Percentiles rank a stretch among this genome's conserved stretches.
These are phyloP conservation scores for Calonectria pteridis DNA, from an alignment of 2,329 filamentous ascomycete genomes.

Conservation along the genomic window DNA sequence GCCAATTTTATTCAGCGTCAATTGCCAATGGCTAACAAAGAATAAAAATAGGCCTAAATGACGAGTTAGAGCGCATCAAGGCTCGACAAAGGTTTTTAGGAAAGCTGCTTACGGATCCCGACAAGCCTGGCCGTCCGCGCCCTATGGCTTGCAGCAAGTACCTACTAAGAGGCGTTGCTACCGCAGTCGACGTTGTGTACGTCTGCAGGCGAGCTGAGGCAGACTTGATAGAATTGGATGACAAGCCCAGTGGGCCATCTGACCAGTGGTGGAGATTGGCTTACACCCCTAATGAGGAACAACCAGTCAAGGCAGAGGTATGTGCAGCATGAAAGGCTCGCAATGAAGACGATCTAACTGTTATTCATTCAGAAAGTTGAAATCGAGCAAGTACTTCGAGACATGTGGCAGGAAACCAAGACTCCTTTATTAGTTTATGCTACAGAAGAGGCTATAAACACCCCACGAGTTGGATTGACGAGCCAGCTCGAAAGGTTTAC, in stretches of 20 bases:
- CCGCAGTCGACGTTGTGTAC: conserved; percentile 61
- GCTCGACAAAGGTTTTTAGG: conserved; percentile 55
- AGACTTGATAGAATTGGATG: conserved; percentile 58
- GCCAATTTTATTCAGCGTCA: background rate
- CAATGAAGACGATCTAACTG: conserved; percentile 26
- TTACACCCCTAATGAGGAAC: conserved; percentile 53
- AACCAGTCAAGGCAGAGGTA: conserved; percentile 65
- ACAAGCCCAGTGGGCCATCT: conserved; percentile 39
- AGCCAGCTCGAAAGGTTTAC: conserved; percentile 59
- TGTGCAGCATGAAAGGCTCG: conserved; percentile 18
- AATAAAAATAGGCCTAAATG: conserved; percentile 43
- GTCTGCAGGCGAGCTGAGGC: conserved; percentile 60
- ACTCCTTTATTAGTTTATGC: conserved; percentile 66
- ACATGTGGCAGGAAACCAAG: conserved; percentile 62
- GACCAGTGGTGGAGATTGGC: conserved; percentile 71
- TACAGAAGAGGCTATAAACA: conserved; percentile 53
- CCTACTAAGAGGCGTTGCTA: conserved; percentile 64
- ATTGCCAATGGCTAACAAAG: conserved; percentile 36
- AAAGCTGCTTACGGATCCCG: conserved; percentile 54
- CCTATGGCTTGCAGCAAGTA: conserved; percentile 61
- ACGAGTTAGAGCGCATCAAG: conserved; percentile 48
- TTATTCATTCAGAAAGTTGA: conserved; percentile 60
- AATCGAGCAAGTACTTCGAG: conserved; percentile 58
- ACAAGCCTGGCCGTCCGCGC: conserved; percentile 51
- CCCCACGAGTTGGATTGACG: conserved; percentile 52